These are phyloP conservation scores for Calycina herbarum DNA, from an alignment of 2,329 filamentous ascomycete genomes.

Conservation along the genomic window DNA sequence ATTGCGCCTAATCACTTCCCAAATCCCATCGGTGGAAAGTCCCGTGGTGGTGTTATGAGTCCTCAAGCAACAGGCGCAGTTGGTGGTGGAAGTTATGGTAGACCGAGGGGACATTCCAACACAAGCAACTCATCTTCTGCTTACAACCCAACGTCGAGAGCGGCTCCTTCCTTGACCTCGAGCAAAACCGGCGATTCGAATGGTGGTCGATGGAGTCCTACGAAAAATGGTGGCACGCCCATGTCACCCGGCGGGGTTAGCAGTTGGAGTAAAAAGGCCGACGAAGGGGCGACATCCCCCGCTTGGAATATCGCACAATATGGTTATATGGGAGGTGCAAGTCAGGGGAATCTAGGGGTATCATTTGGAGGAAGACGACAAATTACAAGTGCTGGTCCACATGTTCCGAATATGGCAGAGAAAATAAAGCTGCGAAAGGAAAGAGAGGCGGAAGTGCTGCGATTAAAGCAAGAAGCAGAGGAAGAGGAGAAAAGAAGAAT, in stretches of 20 bases:
- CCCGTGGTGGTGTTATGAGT: slow-evolving; percentile 57
- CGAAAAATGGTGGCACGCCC: slow-evolving; percentile 56
- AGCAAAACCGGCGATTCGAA: slow-evolving; percentile 40
- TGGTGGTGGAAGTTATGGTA: slow-evolving; percentile 41
- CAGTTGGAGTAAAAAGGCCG: slow-evolving; percentile 85
- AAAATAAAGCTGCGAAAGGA: slow-evolving; percentile 71
- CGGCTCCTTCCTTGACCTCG: slow-evolving; percentile 40
- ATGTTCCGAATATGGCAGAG: slow-evolving; percentile 78
- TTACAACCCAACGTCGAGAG: slow-evolving; percentile 45
- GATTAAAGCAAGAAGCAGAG: slow-evolving; percentile 54
- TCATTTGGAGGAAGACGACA: slow-evolving; percentile 89
- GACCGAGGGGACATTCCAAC: slow-evolving; percentile 52
- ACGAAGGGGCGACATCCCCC: slow-evolving; percentile 78
- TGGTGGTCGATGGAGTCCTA: slow-evolving; percentile 61
- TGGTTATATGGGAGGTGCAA: slow-evolving; percentile 96
- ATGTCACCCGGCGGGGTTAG: slow-evolving; percentile 62
- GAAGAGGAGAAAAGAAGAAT: slow-evolving; percentile 50
- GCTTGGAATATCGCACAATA: slow-evolving; percentile 99
- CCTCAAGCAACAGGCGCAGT: slow-evolving; percentile 63
- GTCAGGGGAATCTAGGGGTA: slow-evolving; percentile 92
- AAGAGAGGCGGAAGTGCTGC: slow-evolving; percentile 58
- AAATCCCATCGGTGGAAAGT: slow-evolving; percentile 71
- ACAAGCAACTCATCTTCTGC: slow-evolving; percentile 59
- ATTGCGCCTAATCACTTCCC: slow-evolving; percentile 75
- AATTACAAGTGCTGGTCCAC: slow-evolving; percentile 80